phyloP scores from a whole-genome alignment of 768 basidiomycete genomes.

The Phlebiopsis gigantea region DNA sequence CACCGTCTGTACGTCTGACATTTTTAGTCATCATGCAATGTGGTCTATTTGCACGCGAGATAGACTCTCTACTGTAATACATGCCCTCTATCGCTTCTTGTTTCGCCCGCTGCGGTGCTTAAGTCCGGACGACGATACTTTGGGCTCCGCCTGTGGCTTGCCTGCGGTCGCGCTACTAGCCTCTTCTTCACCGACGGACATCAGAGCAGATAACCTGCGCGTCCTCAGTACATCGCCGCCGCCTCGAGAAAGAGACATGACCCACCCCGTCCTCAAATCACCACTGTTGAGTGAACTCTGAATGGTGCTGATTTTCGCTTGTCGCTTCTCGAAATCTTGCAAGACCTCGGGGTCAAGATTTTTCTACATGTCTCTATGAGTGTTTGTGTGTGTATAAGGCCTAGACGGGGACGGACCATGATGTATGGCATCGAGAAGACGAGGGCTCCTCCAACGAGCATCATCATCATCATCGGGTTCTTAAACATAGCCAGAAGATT shows the following conservation, averaged over 20 bases:
- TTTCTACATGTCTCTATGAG: constrained; percentile 41
- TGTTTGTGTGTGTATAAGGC: neutral
- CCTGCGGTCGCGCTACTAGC: constrained; percentile 21
- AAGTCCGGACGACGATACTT: constrained; percentile 13
- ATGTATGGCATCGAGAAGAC: constrained; percentile 72
- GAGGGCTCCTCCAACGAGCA: constrained; percentile 61
- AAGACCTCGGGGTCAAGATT: constrained; percentile 68
- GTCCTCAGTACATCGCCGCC: neutral
- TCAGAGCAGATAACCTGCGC: constrained; percentile 38
- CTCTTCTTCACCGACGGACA: constrained; percentile 35
- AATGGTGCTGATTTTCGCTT: constrained; percentile 47
- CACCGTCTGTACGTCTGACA: too few species aligned
- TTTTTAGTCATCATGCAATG: too few species aligned
- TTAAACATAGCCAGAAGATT: constrained; percentile 71
- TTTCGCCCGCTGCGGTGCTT: constrained; percentile 28
- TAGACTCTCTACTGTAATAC: neutral
- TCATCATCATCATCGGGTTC: constrained; percentile 82
- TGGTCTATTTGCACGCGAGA: too few species aligned
- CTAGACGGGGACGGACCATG: constrained; percentile 41
- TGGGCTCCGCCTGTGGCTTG: constrained; percentile 6
- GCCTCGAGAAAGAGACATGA: constrained; percentile 3
- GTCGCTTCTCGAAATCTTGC: constrained; percentile 58
- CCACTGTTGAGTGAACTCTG: constrained; percentile 56
- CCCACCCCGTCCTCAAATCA: constrained; percentile 55
- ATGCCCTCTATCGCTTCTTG: constrained; percentile 28